Evolutionary conservation across 148 eudicot species (phyloP).

Genomic region (Amaranthus cruentus): DNA sequence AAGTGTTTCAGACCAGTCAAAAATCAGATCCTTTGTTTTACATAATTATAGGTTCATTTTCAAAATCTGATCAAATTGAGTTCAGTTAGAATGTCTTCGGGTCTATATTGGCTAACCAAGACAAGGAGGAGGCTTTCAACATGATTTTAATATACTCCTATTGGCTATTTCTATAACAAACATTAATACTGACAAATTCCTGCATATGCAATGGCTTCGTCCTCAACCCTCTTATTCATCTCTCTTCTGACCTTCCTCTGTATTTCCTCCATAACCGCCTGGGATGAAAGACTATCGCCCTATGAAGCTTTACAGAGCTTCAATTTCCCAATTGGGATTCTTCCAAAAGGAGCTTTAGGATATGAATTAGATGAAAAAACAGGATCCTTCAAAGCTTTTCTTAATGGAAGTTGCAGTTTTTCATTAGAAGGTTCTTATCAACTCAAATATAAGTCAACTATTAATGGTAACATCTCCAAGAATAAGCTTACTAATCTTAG

Average conservation of each 20-base stretch:
- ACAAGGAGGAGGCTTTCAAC: neutral
- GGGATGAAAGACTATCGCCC: conserved; percentile 28
- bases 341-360: conserved; percentile 47
- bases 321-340: conserved; percentile 55
- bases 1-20: too few relatives aligned
- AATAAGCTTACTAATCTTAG: conserved; percentile 41
- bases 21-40: too few relatives aligned
- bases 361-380: conserved; percentile 42
- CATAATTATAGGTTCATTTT: too few relatives aligned
- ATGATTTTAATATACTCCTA: too few relatives aligned
- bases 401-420: conserved; percentile 48
- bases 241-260: conserved; percentile 5
- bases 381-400: conserved; percentile 45
- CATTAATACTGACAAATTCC: neutral
- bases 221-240: neutral
- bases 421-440: conserved; percentile 61
- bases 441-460: conserved; percentile 45
- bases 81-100: too few relatives aligned
- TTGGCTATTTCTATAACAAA: neutral
- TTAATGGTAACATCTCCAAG: conserved; percentile 41
- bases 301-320: conserved; percentile 48
- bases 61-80: too few relatives aligned
- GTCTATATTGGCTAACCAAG: neutral
- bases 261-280: conserved; percentile 3
- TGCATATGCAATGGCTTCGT: neutral